Evolutionary conservation across 2,329 filamentous ascomycete species (phyloP).

Genomic region (Fusarium brachygibbosum): DNA sequence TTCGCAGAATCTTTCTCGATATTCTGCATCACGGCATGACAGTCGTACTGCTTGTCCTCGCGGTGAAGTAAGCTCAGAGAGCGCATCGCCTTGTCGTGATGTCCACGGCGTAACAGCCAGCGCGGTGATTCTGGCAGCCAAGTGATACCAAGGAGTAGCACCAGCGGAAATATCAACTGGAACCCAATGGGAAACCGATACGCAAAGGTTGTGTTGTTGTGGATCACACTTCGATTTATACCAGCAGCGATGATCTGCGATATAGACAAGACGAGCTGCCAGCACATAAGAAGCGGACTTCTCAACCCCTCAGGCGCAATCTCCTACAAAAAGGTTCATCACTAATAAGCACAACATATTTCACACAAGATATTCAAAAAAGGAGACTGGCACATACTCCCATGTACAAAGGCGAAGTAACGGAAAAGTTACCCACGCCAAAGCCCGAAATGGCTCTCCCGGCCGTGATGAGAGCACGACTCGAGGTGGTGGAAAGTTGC

Average conservation of each 20-base stretch:
- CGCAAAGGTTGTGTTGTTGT: conserved; percentile 50
- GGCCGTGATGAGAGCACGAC: conserved; percentile 42
- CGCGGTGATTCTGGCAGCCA: conserved; percentile 51
- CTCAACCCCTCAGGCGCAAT: conserved; percentile 52
- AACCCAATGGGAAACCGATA: conserved; percentile 54
- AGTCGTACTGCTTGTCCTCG: conserved; percentile 55
- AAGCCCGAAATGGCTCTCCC: conserved; percentile 43
- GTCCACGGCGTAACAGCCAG: conserved; percentile 56
- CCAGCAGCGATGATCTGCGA: conserved; percentile 55
- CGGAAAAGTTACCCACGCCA: conserved; percentile 56
- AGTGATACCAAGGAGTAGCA: conserved; percentile 38
- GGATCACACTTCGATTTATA: conserved; percentile 50
- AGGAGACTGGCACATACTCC: conserved; percentile 43
- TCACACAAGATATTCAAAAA: neutral
- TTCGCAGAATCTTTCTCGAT: conserved; percentile 61
- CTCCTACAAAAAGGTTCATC: conserved; percentile 33
- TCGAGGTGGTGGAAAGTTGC: conserved; percentile 47
- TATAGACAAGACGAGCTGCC: conserved; percentile 56
- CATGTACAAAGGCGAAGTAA: conserved; percentile 56
- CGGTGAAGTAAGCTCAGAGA: conserved; percentile 60
- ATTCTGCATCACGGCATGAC: conserved; percentile 54
- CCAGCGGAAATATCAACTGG: conserved; percentile 48
- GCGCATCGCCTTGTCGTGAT: conserved; percentile 55
- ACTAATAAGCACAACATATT: neutral
- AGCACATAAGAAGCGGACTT: conserved; percentile 56